Percentiles rank a stretch among this genome's conserved stretches.
Evolutionary conservation across 352 stramenopile species (phyloP).

Genomic region (Pelagophyceae sp.): DNA sequence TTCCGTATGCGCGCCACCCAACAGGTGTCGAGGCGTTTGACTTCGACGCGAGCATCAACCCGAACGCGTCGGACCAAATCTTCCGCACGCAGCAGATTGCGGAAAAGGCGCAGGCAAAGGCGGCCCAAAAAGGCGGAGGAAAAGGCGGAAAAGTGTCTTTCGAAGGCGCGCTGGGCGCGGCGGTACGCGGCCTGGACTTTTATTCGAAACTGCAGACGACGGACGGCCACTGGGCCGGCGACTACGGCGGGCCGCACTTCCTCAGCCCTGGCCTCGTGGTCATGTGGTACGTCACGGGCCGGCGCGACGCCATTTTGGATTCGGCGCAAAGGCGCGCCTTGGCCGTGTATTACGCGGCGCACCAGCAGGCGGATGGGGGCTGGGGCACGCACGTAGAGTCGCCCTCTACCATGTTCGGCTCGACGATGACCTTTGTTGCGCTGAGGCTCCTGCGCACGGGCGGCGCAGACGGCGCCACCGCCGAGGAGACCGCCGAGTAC

Average conservation of each 20-base stretch:
- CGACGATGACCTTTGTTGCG: constrained; percentile 67
- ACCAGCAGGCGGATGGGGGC: constrained; percentile 75
- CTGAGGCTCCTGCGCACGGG: constrained; percentile 57
- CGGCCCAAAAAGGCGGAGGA: constrained; percentile 21
- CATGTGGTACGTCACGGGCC: constrained; percentile 55
- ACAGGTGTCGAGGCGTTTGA: background rate
- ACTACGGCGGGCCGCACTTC: constrained; percentile 82
- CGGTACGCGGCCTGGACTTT: constrained; percentile 50
- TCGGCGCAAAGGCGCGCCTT: constrained; percentile 39
- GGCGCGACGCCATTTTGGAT: constrained; percentile 40
- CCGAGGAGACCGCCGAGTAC: background rate
- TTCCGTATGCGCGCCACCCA: too few species aligned
- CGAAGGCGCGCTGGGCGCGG: background rate
- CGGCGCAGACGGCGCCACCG: constrained; percentile 36
- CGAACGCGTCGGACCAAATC: constrained; percentile 43
- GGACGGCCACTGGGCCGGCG: constrained; percentile 72
- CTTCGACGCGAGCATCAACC: constrained; percentile 41
- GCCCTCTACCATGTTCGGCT: constrained; percentile 78
- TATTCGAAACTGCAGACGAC: constrained; percentile 71
- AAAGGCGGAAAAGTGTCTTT: background rate
- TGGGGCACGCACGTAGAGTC: constrained; percentile 82
- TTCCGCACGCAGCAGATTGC: constrained; percentile 36
- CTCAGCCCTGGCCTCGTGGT: constrained; percentile 70
- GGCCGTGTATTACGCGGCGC: constrained; percentile 63
- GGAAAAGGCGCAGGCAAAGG: too few species aligned